These are phyloP conservation scores for Antrodiella citrinella DNA, from an alignment of 768 basidiomycete species.

Conservation along the genomic window DNA sequence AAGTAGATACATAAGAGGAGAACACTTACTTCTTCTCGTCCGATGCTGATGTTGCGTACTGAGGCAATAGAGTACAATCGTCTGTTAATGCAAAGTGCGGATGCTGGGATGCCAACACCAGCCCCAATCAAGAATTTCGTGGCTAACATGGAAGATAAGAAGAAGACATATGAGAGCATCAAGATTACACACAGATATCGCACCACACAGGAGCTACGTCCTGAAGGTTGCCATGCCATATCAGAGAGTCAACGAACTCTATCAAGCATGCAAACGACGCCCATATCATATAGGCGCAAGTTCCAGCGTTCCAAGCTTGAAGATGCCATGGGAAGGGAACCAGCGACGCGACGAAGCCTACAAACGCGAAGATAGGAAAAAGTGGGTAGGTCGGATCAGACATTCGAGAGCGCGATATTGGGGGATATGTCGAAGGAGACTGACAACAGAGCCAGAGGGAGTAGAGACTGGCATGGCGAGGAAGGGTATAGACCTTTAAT, in stretches of 20 bases:
- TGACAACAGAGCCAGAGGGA: neutral
- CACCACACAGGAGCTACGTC: slow-evolving; percentile 57
- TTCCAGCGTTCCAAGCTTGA: slow-evolving; percentile 61
- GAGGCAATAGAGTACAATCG: slow-evolving; percentile 55
- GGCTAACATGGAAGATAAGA: slow-evolving; percentile 17
- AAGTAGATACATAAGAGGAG: too few relatives aligned
- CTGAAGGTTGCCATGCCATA: slow-evolving; percentile 49
- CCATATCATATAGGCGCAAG: slow-evolving; percentile 65
- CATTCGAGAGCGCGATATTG: too few relatives aligned
- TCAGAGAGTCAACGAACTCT: slow-evolving; percentile 46
- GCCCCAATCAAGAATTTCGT: slow-evolving; percentile 14
- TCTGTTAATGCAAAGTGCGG: slow-evolving; percentile 40
- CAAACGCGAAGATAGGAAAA: slow-evolving; percentile 30
- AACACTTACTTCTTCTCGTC: slow-evolving; percentile 29
- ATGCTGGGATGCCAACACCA: slow-evolving; percentile 22
- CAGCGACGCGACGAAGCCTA: slow-evolving; percentile 31
- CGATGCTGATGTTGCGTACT: slow-evolving; percentile 43
- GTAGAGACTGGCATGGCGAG: neutral
- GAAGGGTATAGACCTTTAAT: too few relatives aligned
- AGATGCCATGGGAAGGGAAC: slow-evolving; percentile 52
- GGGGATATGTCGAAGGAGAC: too few relatives aligned
- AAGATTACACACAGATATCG: slow-evolving; percentile 52
- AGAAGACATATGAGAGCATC: slow-evolving; percentile 7
- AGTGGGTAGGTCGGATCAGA: slow-evolving; percentile 22
- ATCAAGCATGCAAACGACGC: slow-evolving; percentile 44